Evolutionary conservation across 108 stramenopile species (phyloP), one percentile per base, ranked within the genome.

Genomic region (Nitzschia sp.): DNA sequence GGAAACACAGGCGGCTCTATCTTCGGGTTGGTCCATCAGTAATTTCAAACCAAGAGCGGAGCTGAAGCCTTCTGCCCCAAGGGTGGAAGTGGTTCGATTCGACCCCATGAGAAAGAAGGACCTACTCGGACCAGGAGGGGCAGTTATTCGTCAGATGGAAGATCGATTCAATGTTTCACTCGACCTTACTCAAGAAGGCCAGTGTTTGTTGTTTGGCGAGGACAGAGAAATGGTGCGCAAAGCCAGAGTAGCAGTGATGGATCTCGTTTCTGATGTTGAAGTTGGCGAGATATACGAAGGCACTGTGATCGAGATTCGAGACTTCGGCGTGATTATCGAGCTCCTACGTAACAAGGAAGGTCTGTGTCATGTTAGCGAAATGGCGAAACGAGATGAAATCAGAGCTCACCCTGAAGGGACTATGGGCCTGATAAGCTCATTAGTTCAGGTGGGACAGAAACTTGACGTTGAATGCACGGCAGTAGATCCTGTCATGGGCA

Each of bases 301-400:
- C 3, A 95, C 89, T 6, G 83, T 95, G 17, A 78, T 86, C 44
- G 91, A 93, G 17, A 66, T 96, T 2, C 81, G 90, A 44, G 93
- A 98, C 63, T 96, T 88, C 65, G 96, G 97, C 28, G 87, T 85
- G 52, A 63, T 94, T 25, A 75, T 97, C 48, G 92, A 93, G 68
- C 60, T 97, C 9, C 71, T 94, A n/a, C 83, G 94, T 15, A 93
- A 91, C 66, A 91, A 93, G 52, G 91, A 94, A 68, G 96, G 91
- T 17, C 46, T 97, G 21, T 71, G 96, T 22, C 96, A 97, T 69
- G 79, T 93, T n/a, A 92, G 91, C 29, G 90, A 97, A 59, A 48
- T 94, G 32, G 65, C 76, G 9, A 62, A 73, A 23, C 64, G 46
- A 34, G 50, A 71, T 21, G 76, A 73, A 16, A 71, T 69, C 26